Conservation (phyloP, 805 yeast species). For the Metschnikowia orientalis region DNA sequence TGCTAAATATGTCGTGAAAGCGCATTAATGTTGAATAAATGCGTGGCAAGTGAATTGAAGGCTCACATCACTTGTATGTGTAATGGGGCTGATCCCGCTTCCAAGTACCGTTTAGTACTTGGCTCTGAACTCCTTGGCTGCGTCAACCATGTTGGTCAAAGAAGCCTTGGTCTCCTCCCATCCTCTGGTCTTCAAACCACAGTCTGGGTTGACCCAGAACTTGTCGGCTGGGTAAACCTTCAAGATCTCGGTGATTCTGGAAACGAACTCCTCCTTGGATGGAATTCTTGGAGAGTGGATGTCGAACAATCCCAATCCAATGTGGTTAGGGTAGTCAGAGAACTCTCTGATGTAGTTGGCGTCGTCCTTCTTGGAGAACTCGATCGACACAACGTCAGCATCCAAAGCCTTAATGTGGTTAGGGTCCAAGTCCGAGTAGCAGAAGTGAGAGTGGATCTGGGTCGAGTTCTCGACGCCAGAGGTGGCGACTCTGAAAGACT, state of each 20-base stretch:
- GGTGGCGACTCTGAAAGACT: conserved; percentile 98
- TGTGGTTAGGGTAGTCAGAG: conserved; percentile 98
- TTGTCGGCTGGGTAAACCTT: conserved; percentile 96
- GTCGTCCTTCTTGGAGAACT: conserved; percentile 99
- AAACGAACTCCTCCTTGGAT: conserved; percentile 91
- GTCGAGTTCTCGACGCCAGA: conserved; percentile 94
- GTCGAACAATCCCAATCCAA: conserved; percentile 98
- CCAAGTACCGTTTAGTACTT: conserved; percentile 27
- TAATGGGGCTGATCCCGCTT: conserved; percentile 6
- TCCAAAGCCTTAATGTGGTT: conserved; percentile 99
- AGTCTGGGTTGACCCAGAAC: conserved; percentile 99
- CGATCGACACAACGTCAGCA: conserved; percentile 98
- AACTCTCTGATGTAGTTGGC: conserved; percentile 97
- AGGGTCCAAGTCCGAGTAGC: conserved; percentile 99
- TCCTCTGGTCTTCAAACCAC: conserved; percentile 99
- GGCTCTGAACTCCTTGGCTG: conserved; percentile 85
- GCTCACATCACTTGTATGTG: conserved; percentile 5
- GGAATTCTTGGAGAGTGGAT: conserved; percentile 99
- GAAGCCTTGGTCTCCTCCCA: conserved; percentile 97
- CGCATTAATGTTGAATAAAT: conserved; percentile 50
- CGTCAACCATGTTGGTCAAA: conserved; percentile 97
- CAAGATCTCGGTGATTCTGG: conserved; percentile 89
- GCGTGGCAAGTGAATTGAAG: conserved; percentile 26
- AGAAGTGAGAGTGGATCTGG: conserved; percentile 99
- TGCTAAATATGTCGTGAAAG: conserved; percentile 21